These are phyloP conservation scores for Camelina neglecta DNA, from an alignment of 345 rosid species.

Conservation along the genomic window DNA sequence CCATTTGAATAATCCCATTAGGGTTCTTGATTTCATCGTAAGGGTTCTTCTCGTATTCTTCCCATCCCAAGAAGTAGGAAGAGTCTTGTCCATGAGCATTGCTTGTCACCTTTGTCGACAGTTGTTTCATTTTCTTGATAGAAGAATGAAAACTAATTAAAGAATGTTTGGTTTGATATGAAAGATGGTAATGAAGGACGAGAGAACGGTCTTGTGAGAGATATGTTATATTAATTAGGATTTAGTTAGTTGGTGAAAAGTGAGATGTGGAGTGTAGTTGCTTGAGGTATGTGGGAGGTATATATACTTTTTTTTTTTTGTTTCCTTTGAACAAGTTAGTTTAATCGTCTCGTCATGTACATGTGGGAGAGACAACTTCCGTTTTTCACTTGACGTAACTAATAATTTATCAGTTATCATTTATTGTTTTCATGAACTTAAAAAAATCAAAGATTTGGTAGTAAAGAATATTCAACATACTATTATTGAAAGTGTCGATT, in stretches of 20 bases:
- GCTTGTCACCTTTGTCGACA: constrained; percentile 67
- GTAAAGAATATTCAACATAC: constrained; percentile 23
- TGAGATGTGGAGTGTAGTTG: constrained; percentile 29
- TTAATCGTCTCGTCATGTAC: constrained; percentile 27
- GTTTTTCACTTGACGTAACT: constrained; percentile 18
- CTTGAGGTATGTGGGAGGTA: constrained; percentile 28
- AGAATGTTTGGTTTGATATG: background rate
- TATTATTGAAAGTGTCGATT: background rate
- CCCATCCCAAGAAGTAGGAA: constrained; percentile 79
- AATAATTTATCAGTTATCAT: constrained; percentile 19
- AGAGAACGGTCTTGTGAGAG: constrained; percentile 12
- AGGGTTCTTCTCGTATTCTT: constrained; percentile 77
- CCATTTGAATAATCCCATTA: constrained; percentile 75
- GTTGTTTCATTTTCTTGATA: constrained; percentile 42
- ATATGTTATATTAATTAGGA: constrained; percentile 28
- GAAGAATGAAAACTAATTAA: background rate
- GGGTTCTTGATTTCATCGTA: constrained; percentile 63
- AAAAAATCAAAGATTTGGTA: constrained; percentile 5
- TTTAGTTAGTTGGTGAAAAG: constrained; percentile 37
- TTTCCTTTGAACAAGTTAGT: constrained; percentile 14
- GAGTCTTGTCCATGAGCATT: constrained; percentile 78
- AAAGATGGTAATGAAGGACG: constrained; percentile 21
- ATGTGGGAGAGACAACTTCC: constrained; percentile 39
- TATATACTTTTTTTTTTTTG: constrained; percentile 3
- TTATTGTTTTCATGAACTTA: constrained; percentile 14